Evolutionary conservation across 2,329 filamentous ascomycete genomes (phyloP), one percentile per base, ranked within the genome.

Genomic region (Xylaria hypoxylon): DNA sequence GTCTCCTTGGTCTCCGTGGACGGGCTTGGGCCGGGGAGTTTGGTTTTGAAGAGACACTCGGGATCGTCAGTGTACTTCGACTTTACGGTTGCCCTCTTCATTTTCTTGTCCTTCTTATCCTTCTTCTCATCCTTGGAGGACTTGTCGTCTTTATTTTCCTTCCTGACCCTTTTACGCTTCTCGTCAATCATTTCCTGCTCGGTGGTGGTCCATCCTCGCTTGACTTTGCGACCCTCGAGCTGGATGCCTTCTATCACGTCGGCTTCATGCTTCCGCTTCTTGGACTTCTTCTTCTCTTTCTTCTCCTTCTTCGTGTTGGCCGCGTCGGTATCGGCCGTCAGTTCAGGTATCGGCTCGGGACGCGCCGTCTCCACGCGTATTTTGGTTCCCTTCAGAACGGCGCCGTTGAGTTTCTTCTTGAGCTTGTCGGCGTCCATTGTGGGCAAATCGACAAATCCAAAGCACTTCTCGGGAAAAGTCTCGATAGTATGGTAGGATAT

Each of bases 391-490:
- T 91, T 96, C 63, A 99, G 81, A 26, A 92, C 91, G 1, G 91
- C 87, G 35, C 95, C 95, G 83, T 97, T 92, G 56, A 98, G 85
- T 81, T 96, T 98, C 81, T 91, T 95, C 81, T 90, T 93, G 60
- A 98, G 80, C 79, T 94, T 97, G n/a, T 95, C 91, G 10, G 95
- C 96, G 71, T 97, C 94, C 79, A 88, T 87, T 2, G 78, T 80
- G 0, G 94, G 94, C 42, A 99, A 81, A 52, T 96, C 94, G 66
- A 98, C 84, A 80, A 92, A 99, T 62, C 95, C 96, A 88, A 93
- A 99, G 59, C 88, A 90, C 77, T 89, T 91, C 71, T 99, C 96
- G 15, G 95, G 95, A 70, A 97, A 97, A 0, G 94, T 94, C 76
- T 93, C 87, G 71, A 97, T 81, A 5, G 84, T 84, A 79, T 98